Percentiles rank a stretch among this genome's conserved stretches.
These are phyloP conservation scores for Metschnikowia kofuensis DNA, from an alignment of 805 yeast genomes.

Conservation along the genomic window DNA sequence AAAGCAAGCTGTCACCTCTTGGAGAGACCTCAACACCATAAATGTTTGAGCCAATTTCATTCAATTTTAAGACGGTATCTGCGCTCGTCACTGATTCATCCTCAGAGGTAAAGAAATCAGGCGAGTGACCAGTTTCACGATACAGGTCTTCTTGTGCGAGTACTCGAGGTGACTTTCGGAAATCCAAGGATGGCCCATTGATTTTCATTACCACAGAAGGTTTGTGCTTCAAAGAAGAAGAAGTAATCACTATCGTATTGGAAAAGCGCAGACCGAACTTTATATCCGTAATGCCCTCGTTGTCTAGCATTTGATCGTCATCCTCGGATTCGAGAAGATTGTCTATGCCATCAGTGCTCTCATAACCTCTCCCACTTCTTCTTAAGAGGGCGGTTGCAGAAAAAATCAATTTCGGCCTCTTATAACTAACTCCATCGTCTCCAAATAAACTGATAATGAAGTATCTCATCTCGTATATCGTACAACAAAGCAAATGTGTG, in stretches of 20 bases:
- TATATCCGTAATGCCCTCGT: slow-evolving; percentile 86
- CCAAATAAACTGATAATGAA: slow-evolving; percentile 65
- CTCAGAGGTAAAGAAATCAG: slow-evolving; percentile 2
- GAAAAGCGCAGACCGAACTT: slow-evolving; percentile 46
- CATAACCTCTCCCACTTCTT: slow-evolving; percentile 2
- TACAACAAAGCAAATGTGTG: slow-evolving; percentile 68
- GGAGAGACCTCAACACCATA: slow-evolving; percentile 78
- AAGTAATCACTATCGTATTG: slow-evolving; percentile 36
- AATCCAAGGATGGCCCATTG: slow-evolving; percentile 23
- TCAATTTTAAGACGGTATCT: slow-evolving; percentile 49
- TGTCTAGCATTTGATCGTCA: slow-evolving; percentile 49
- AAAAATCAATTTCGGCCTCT: slow-evolving; percentile 40
- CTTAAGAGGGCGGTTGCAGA: slow-evolving; percentile 22
- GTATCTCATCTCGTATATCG: slow-evolving; percentile 74
- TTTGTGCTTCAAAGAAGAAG: slow-evolving; percentile 34
- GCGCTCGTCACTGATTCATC: slow-evolving; percentile 24
- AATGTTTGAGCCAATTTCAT: slow-evolving; percentile 78
- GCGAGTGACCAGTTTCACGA: background rate
- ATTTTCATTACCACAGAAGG: slow-evolving; percentile 33
- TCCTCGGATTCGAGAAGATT: slow-evolving; percentile 12
- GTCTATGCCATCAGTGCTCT: slow-evolving; percentile 9
- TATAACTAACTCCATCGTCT: slow-evolving; percentile 41
- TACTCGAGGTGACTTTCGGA: background rate
- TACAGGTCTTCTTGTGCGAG: background rate
- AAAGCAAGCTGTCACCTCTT: slow-evolving; percentile 81